Evolutionary conservation across 179 eudicot species (phyloP), one percentile per base, ranked within the genome.

Genomic region (Vitellaria paradoxa): DNA sequence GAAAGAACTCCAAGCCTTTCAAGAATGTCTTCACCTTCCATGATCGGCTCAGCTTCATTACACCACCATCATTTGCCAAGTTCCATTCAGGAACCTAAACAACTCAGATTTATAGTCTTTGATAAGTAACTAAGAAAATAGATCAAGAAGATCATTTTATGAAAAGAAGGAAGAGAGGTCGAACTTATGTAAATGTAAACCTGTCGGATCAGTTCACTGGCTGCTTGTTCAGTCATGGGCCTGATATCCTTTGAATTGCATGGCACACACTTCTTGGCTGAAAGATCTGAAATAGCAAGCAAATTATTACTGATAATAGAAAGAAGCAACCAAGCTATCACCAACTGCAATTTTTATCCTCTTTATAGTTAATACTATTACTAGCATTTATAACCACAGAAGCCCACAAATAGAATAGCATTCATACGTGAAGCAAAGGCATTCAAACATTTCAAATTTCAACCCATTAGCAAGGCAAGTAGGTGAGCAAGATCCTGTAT

Each of bases 21-120:
- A 80, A 78, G 74, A 95, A 95, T 57, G 85, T 88, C 87, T 93
- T 95, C 68, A 89, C 97, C 85, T 89, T 95, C 99, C 97, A 93
- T 56, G 94, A 83, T 49, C 90, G 86, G 64, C 84, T 85, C 70
- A 95, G 87, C 89, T 88, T 95, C 81, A 85, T 23, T 24, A 64
- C 76, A 76, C 89, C 97, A 74, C 76, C 91, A 78, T 91, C 93
- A 79, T 83, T 88, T 26, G 82, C 76, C 78, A 95, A 78, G 77
- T 84, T 83, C 99, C 99, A 95, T 65, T 84, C 95, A 26, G 95
- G 91, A 76, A 95, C 95, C 99, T 95, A 81, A 65, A 85, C 47
- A 49, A 46, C 13, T 6, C n/a, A 59, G 46, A 59, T 15, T 47
- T 69, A 57, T 56, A 75, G 63, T 63, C 57, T 56, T 69, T 40